phyloP scores from a whole-genome alignment of 179 eudicot genomes.

The Corrigiola litoralis region DNA sequence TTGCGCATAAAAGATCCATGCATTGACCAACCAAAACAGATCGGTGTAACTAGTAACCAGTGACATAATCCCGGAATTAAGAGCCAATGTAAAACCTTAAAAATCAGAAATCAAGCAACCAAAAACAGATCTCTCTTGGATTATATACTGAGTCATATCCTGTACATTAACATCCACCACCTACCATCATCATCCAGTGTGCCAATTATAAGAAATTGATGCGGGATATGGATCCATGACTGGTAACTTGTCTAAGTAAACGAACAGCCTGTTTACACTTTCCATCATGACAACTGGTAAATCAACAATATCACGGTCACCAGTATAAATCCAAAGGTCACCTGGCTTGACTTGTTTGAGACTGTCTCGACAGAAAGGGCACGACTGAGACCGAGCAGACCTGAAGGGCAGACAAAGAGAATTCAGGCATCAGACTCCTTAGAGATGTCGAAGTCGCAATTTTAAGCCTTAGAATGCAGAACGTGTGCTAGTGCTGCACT shows the following conservation, averaged over 20 bases:
- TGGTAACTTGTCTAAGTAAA: constrained; percentile 24
- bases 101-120: not conserved
- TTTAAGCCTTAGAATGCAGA: not conserved
- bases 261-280: constrained; percentile 21
- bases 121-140: not conserved
- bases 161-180: constrained; percentile 18
- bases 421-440: not conserved
- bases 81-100: not conserved
- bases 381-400: constrained; percentile 24
- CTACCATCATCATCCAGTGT: constrained; percentile 11
- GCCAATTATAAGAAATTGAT: constrained; percentile 17
- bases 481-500: not conserved
- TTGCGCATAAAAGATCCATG: too few relatives aligned
- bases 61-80: not conserved
- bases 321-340: constrained; percentile 30
- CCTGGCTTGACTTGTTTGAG: constrained; percentile 21
- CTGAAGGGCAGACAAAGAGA: constrained; percentile 4
- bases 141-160: constrained; percentile 2
- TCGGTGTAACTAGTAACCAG: too few relatives aligned
- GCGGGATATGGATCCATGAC: constrained; percentile 20
- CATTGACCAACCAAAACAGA: not conserved
- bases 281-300: constrained; percentile 24
- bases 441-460: not conserved
- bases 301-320: constrained; percentile 25
- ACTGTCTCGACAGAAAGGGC: constrained; percentile 32